A percentile compares a stretch with the other conserved stretches of the same genome.
Conservation (phyloP, 2,329 filamentous ascomycete species). For the Trematosphaeria pertusa region DNA sequence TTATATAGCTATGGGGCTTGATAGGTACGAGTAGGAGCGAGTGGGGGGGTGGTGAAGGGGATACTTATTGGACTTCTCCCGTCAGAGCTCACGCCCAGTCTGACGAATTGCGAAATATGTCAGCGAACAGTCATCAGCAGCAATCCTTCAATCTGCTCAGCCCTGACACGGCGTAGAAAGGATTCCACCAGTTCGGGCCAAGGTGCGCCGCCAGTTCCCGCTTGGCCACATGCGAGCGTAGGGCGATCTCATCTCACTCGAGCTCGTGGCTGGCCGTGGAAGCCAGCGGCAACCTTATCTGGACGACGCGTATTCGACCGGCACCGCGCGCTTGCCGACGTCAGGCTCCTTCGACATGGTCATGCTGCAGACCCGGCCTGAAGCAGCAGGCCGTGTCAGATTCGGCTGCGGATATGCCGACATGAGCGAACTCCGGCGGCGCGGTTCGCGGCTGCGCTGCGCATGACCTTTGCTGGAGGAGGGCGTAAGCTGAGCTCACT, state of each 20-base stretch:
- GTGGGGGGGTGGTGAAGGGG: neutral
- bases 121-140: neutral
- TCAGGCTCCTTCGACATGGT: neutral
- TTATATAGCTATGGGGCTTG: neutral
- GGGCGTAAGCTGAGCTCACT: neutral
- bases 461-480: neutral
- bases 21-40: too few relatives aligned
- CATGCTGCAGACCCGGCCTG: slow-evolving; percentile 1
- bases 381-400: neutral
- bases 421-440: neutral
- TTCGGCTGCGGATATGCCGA: slow-evolving; percentile 4
- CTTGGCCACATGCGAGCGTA: neutral
- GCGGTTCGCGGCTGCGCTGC: neutral
- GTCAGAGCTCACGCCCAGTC: neutral
- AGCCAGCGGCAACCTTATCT: neutral
- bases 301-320: slow-evolving; percentile 1
- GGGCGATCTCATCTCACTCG: neutral
- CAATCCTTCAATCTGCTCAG: too few relatives aligned
- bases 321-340: too few relatives aligned
- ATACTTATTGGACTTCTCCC: neutral
- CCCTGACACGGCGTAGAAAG: too few relatives aligned
- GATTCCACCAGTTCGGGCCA: neutral
- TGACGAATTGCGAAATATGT: neutral
- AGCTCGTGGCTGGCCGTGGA: neutral
- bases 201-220: neutral